phyloP scores from a whole-genome alignment of 768 basidiomycete genomes.

The Kwoniella sp. region DNA sequence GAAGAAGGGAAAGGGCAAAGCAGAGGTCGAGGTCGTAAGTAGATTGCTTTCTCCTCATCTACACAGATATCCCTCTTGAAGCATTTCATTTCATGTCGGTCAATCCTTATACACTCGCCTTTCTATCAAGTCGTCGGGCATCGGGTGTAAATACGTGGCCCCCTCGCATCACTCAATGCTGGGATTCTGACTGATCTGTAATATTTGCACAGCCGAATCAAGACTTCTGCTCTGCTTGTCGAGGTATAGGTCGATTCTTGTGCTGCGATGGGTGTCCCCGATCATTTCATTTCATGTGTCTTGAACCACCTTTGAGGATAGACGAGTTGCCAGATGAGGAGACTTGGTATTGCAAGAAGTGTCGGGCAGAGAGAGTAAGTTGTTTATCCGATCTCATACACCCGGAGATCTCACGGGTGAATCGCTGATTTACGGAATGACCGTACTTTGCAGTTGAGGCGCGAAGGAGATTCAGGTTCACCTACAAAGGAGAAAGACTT shows the following conservation, averaged over 20 bases:
- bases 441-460: neutral
- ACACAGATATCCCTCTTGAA: neutral
- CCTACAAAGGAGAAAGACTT: slow-evolving; percentile 36
- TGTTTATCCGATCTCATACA: slow-evolving; percentile 51
- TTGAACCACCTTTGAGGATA: slow-evolving; percentile 90
- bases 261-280: slow-evolving; percentile 97
- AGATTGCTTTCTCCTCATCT: neutral
- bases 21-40: slow-evolving; percentile 31
- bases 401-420: too few relatives aligned
- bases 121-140: too few relatives aligned
- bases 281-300: slow-evolving; percentile 94
- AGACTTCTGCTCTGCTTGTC: slow-evolving; percentile 59
- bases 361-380: slow-evolving; percentile 62
- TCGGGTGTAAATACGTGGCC: too few relatives aligned
- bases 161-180: too few relatives aligned
- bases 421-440: too few relatives aligned
- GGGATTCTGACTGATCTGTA: neutral
- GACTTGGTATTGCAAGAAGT: slow-evolving; percentile 59
- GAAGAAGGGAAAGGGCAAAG: slow-evolving; percentile 33
- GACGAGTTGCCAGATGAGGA: slow-evolving; percentile 75
- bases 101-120: too few relatives aligned
- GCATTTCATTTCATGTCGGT: neutral
- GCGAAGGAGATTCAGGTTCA: slow-evolving; percentile 28
- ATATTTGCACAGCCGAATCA: slow-evolving; percentile 56
- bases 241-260: slow-evolving; percentile 72